Evolutionary conservation across 2,329 filamentous ascomycete species (phyloP), one percentile per base, ranked within the genome.

Genomic region (Cladophialophora chaetospira): DNA sequence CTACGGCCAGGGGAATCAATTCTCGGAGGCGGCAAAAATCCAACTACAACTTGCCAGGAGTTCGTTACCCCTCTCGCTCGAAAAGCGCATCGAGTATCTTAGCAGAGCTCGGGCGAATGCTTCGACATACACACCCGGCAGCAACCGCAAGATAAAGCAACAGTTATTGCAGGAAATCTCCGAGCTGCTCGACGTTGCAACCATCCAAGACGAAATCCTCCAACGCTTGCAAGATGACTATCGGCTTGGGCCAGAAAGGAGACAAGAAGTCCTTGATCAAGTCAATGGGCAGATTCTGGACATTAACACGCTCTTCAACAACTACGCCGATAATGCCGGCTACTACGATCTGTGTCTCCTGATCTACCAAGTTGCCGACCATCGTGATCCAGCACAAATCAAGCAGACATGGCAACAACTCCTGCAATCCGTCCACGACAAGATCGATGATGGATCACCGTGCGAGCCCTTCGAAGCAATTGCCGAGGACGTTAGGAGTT

Each of bases 271-370:
- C 21, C 74, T 88, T 57, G 71, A 79, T 42, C 80, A 83, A 28
- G 82, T 97, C 33, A 86, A 96, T 70, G 88, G 89, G n/a, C 82
- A 84, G 45, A 88, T 97, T 46, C 81, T 88, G 65, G 80, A 84
- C 56, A 78, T 97, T 31, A 89, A 87, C 61, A 84, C 86, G 86
- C 84, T 99, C n/a, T 99, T 91, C 76, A 96, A 97, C 70, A 79
- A 85, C 62, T 99, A 91, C 67, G 91, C 92, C 53, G 92, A 97
- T 69, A 87, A 90, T 68, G 94, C 91, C 2, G 88, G 86, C 47
- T 99, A 99, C 79, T 93, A 91, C 74, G 94, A 97, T 70, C 83
- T 99, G 48, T 96, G 90, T 70, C 83, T 99, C 6, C 81, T 93
- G 58, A 96, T 99, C 68, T 97, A 92, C 77, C 88, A 95, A 71